Conservation (phyloP, 2,329 filamentous ascomycete genomes). For the Fusarium siculi region DNA sequence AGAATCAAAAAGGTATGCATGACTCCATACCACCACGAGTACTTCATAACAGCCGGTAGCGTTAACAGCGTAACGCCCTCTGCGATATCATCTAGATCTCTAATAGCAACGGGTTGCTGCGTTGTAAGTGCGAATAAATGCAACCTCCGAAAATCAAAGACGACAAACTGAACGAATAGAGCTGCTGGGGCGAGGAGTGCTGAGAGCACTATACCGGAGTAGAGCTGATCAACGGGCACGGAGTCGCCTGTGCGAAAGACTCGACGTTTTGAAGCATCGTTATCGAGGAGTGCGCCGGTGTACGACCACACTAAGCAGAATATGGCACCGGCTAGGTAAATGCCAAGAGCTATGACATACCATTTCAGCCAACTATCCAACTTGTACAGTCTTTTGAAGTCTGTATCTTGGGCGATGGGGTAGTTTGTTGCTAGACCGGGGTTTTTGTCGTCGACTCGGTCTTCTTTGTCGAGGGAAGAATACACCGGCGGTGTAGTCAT, state of each 20-base stretch:
- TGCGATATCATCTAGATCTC: constrained; percentile 31
- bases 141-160: constrained; percentile 34
- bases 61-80: constrained; percentile 32
- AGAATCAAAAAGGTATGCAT: constrained; percentile 33
- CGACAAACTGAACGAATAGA: constrained; percentile 26
- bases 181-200: constrained; percentile 19
- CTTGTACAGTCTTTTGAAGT: constrained; percentile 23
- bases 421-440: not conserved
- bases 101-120: constrained; percentile 21
- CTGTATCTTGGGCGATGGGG: not conserved
- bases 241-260: constrained; percentile 28
- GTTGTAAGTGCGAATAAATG: constrained; percentile 31
- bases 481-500: constrained; percentile 30
- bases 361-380: constrained; percentile 29
- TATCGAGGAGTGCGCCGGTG: constrained; percentile 27
- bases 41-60: constrained; percentile 21
- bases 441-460: constrained; percentile 14
- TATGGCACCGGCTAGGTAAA: constrained; percentile 19
- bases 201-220: constrained; percentile 35
- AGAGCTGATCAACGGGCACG: constrained; percentile 26
- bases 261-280: constrained; percentile 33
- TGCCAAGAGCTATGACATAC: constrained; percentile 21
- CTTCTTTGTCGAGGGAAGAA: constrained; percentile 32
- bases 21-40: constrained; percentile 40
- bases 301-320: constrained; percentile 29